These are phyloP conservation scores for Tephrocybe rancida DNA, from an alignment of 768 basidiomycete genomes.

Conservation along the genomic window DNA sequence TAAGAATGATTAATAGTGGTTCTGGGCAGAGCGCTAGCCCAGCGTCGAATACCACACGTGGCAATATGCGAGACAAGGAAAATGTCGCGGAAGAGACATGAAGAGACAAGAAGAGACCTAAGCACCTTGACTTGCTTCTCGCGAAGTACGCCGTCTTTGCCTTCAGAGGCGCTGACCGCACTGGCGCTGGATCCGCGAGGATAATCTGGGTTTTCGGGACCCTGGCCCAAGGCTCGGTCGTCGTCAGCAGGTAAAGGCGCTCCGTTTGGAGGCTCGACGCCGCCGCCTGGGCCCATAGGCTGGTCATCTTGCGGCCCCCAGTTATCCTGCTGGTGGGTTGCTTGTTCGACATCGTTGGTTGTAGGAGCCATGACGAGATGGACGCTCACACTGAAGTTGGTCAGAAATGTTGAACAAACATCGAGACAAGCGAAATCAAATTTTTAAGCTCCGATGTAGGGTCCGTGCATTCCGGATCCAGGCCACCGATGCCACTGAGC, in stretches of 20 bases:
- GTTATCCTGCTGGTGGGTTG: slow-evolving; percentile 40
- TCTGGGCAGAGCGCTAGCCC: slow-evolving; percentile 36
- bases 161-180: slow-evolving; percentile 40
- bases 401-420: slow-evolving; percentile 11
- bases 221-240: slow-evolving; percentile 45
- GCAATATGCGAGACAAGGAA: slow-evolving; percentile 28
- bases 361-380: slow-evolving; percentile 20
- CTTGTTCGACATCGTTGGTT: slow-evolving; percentile 28
- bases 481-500: no score
- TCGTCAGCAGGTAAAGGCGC: slow-evolving; percentile 52
- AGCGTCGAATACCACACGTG: slow-evolving; percentile 32
- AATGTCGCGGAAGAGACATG: slow-evolving; percentile 27
- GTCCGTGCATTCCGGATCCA: slow-evolving; percentile 18
- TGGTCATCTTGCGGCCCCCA: slow-evolving; percentile 57
- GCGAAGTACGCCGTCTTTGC: slow-evolving; percentile 53
- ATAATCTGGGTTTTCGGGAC: slow-evolving; percentile 53
- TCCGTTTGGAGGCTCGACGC: slow-evolving; percentile 46
- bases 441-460: slow-evolving; percentile 20
- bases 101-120: slow-evolving; percentile 60
- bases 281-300: slow-evolving; percentile 41
- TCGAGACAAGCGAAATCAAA: slow-evolving; percentile 4
- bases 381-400: slow-evolving; percentile 5
- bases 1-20: slow-evolving; percentile 38
- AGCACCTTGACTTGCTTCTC: slow-evolving; percentile 90
- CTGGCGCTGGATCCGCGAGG: slow-evolving; percentile 52